Evolutionary conservation across 176 grass and related monocot species (phyloP).

Genomic region (Chrysopogon serrulatus): DNA sequence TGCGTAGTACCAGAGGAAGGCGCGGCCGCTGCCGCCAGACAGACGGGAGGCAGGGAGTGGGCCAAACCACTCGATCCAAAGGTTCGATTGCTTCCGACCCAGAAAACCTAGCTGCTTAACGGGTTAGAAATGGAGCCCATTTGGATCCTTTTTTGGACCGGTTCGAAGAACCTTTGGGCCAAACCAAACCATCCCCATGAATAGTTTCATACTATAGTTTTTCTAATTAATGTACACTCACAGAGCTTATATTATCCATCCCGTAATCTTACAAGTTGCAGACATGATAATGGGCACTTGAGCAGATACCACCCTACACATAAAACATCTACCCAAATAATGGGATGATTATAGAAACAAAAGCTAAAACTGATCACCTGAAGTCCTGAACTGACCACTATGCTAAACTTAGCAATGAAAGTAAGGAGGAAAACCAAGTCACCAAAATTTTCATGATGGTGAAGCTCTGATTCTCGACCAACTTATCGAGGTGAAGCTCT

Average conservation of each 20-base stretch:
- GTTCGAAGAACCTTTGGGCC: no score
- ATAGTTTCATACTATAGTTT: not conserved
- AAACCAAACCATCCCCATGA: no score
- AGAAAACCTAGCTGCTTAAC: no score
- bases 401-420: not conserved
- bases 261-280: constrained; percentile 15
- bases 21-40: no score
- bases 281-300: not conserved
- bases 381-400: not conserved
- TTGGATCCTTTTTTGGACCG: no score
- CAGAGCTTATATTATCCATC: not conserved
- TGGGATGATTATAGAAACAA: not conserved
- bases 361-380: not conserved
- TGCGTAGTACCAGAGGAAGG: no score
- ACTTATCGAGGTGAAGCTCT: no score
- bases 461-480: not conserved
- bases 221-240: not conserved
- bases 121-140: no score
- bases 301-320: not conserved
- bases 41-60: no score
- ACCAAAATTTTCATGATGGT: not conserved
- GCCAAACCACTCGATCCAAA: no score
- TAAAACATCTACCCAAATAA: not conserved
- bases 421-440: not conserved
- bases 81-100: no score